A percentile compares a stretch with the other conserved stretches of the same genome.
Evolutionary conservation across 2,329 filamentous ascomycete species (phyloP).

Genomic region (Penicillium sp.): DNA sequence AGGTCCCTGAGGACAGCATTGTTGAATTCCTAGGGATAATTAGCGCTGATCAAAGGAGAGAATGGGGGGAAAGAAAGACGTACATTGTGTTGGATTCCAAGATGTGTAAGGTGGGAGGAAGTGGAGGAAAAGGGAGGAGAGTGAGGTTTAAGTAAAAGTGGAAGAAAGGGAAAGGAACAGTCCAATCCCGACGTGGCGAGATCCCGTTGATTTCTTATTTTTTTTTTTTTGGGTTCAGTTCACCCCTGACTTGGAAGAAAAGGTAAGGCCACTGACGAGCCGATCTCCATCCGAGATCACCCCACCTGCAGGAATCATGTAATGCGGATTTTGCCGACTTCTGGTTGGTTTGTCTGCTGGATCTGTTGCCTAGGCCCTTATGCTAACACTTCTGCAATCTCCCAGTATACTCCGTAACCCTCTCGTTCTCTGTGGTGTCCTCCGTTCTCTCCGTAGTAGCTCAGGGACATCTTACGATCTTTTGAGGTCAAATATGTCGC

Average conservation of each 20-base stretch:
- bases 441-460: too few relatives aligned
- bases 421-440: too few relatives aligned
- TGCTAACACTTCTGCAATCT: too few relatives aligned
- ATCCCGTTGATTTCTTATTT: conserved; percentile 8
- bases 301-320: conserved; percentile 7
- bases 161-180: conserved; percentile 15
- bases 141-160: not conserved
- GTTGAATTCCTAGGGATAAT: conserved; percentile 50
- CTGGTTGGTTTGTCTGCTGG: conserved; percentile 9
- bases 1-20: conserved; percentile 54
- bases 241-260: conserved; percentile 17
- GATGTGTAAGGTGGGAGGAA: too few relatives aligned
- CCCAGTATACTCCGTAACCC: too few relatives aligned
- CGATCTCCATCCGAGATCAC: conserved; percentile 31
- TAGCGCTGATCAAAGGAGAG: not conserved
- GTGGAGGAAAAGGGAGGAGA: not conserved
- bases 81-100: conserved; percentile 11
- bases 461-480: not conserved
- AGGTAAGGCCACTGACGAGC: conserved; percentile 35
- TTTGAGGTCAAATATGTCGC: not conserved
- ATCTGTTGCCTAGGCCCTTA: not conserved
- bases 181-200: conserved; percentile 39
- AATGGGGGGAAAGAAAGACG: not conserved
- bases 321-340: conserved; percentile 8
- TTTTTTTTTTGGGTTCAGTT: conserved; percentile 7